Evolutionary conservation across 495 filamentous ascomycete genomes (phyloP).

Genomic region (Lophiostoma macrostomum): DNA sequence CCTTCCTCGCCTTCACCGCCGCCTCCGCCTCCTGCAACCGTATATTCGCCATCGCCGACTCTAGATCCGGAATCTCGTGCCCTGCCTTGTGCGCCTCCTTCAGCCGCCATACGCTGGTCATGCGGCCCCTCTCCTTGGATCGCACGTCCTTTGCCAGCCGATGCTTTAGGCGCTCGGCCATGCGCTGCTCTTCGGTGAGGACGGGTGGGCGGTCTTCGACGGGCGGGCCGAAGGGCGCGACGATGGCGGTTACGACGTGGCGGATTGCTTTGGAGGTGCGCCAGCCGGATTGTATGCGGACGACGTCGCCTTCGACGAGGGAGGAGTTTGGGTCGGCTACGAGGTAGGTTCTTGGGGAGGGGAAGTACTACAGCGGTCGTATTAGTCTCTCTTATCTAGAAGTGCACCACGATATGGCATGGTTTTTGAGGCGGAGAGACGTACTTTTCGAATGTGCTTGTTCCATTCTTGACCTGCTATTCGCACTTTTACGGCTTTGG

Average conservation of each 20-base stretch:
- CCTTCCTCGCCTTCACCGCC: slow-evolving; percentile 28
- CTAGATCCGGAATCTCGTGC: slow-evolving; percentile 31
- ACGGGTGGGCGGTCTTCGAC: slow-evolving; percentile 63
- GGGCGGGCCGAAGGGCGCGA: slow-evolving; percentile 66
- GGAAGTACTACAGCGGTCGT: too few species aligned
- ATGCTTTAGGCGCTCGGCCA: slow-evolving; percentile 49
- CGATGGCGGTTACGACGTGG: slow-evolving; percentile 74
- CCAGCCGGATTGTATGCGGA: slow-evolving; percentile 69
- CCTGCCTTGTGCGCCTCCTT: slow-evolving; percentile 34
- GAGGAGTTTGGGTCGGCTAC: slow-evolving; percentile 76
- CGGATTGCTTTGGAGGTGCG: slow-evolving; percentile 63
- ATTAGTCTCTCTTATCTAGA: too few species aligned
- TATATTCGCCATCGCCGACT: slow-evolving; percentile 30
- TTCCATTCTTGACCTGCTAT: slow-evolving; percentile 62
- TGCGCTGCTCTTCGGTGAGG: slow-evolving; percentile 59
- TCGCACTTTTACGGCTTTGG: slow-evolving; percentile 67
- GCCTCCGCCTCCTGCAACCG: slow-evolving; percentile 27
- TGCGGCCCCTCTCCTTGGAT: slow-evolving; percentile 15
- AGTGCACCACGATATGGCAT: too few species aligned
- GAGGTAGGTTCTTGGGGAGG: slow-evolving; percentile 43
- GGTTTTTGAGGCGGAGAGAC: slow-evolving; percentile 6
- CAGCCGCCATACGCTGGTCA: slow-evolving; percentile 16
- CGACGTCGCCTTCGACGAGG: slow-evolving; percentile 70
- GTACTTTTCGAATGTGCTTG: slow-evolving; percentile 44
- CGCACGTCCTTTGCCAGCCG: slow-evolving; percentile 38